These are phyloP conservation scores for Albifimbria verrucaria DNA, from an alignment of 2,329 filamentous ascomycete species.

Conservation along the genomic window DNA sequence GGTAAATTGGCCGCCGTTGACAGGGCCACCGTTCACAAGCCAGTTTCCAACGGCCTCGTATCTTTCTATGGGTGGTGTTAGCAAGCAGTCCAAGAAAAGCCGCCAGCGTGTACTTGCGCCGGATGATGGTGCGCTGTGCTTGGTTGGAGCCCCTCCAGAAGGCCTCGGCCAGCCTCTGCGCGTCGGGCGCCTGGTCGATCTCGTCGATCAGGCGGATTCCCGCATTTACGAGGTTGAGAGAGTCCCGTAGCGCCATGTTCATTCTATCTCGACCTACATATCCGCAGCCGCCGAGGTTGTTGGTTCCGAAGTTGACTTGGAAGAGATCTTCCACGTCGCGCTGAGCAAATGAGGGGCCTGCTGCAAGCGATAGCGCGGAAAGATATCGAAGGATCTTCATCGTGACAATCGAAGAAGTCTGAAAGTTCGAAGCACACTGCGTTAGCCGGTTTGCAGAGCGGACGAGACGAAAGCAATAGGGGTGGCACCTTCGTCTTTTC, in stretches of 20 bases:
- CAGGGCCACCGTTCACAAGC: background rate
- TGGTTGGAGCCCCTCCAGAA: background rate
- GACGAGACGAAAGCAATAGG: background rate
- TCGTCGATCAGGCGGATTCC: background rate
- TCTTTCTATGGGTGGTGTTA: background rate
- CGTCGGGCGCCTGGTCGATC: background rate
- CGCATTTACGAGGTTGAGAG: background rate
- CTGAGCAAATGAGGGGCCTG: background rate
- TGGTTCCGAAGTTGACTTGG: background rate
- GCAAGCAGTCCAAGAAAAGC: background rate
- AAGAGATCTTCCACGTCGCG: background rate
- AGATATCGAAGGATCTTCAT: background rate
- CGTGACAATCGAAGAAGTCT: background rate
- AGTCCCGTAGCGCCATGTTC: background rate
- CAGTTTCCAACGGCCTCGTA: background rate
- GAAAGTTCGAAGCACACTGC: background rate
- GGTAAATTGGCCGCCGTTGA: background rate
- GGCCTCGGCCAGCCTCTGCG: background rate
- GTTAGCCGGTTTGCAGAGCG: background rate
- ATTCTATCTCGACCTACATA: background rate
- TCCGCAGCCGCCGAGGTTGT: background rate
- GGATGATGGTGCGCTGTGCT: background rate
- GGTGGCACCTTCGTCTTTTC: background rate
- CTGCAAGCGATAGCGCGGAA: background rate
- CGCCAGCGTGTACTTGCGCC: background rate